Base-by-base conservation (phyloP, 23 red algal genomes). In the Gracilaria vermiculophylla region DNA sequence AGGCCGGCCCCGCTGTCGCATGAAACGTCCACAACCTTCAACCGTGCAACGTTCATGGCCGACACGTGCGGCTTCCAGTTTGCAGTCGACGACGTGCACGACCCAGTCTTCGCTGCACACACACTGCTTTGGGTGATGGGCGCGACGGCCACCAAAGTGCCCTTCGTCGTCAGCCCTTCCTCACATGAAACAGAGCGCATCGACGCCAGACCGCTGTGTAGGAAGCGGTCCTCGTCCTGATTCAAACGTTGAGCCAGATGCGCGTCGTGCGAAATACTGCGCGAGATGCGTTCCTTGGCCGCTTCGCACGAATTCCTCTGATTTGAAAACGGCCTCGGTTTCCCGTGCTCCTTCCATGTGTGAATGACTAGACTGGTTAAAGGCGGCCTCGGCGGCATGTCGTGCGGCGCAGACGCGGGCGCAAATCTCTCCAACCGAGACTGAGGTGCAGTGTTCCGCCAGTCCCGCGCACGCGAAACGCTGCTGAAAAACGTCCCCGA, bases 331-430 rank as follows among this genome's bases (percentile, higher is more conserved):
- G 92, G 92, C 36, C 55, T 66, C 39, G 92, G 92, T 58, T 89
- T 88, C 40, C 92, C 81, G 32, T 95, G 92, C 72, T 95, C 92
- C 31, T 84, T 81, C 82, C 83, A 95, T 15, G 92, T 95, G 83
- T 95, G 92, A 23, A 95, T 85, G 1, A 95, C 81, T 43, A 95
- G 83, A 20, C 60, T 95, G 25, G 76, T 81, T 28, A 89, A 33
- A 25, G 92, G 92, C 0, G 92, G 92, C 17, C 81, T 62, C 53
- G 76, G 77, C 14, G 76, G 88, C 86, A 91, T 91, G 28, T 53
- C 62, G 71, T 33, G 5, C 12, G 43, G n/a, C n/a, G n/a, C n/a
- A n/a, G n/a, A n/a, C n/a, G n/a, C n/a, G n/a, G n/a, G n/a, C n/a
- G n/a, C n/a, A n/a, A n/a, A n/a, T n/a, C n/a, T n/a, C n/a, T n/a